Evolutionary conservation across 306 rosid species (phyloP).

Genomic region (Quercus agrifolia): DNA sequence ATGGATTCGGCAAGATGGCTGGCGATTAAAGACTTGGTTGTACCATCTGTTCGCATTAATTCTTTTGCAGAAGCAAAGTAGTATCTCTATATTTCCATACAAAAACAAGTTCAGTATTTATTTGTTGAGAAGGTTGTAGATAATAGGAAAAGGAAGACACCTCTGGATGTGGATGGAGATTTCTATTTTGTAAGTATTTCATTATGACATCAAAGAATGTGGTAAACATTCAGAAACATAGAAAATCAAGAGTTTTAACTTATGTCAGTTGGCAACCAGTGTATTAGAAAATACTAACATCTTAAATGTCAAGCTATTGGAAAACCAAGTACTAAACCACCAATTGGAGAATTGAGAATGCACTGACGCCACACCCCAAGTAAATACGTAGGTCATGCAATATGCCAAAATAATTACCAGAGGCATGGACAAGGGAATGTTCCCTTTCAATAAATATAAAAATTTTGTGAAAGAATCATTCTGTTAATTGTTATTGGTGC

Average conservation of each 20-base stretch:
- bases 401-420: neutral
- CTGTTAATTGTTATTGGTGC: neutral
- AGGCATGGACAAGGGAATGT: neutral
- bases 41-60: constrained; percentile 31
- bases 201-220: neutral
- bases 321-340: neutral
- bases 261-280: neutral
- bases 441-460: neutral
- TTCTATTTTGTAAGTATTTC: neutral
- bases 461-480: neutral
- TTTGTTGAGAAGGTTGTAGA: neutral
- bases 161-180: neutral
- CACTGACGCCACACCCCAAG: neutral
- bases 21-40: constrained; percentile 27
- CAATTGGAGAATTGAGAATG: neutral
- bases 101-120: neutral
- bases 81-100: constrained; percentile 9
- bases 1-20: constrained; percentile 30
- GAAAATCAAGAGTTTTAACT: neutral
- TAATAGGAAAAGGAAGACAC: neutral
- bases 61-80: constrained; percentile 26
- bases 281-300: neutral
- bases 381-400: neutral
- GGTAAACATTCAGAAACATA: neutral
- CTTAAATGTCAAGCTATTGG: too few relatives aligned